Base-by-base conservation (phyloP, 108 stramenopile genomes). In the Stephanodiscus minutulus region DNA sequence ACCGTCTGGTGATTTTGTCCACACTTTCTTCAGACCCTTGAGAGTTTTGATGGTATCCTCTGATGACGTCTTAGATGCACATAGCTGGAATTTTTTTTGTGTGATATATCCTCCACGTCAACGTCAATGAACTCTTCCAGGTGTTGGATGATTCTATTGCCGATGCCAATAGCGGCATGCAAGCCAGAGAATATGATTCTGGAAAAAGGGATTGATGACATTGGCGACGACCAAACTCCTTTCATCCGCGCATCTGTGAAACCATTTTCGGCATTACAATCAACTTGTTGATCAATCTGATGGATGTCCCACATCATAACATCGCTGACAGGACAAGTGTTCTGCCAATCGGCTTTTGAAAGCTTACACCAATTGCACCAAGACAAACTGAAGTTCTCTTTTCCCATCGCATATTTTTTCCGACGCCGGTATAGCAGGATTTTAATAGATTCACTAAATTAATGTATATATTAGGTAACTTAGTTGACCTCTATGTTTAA, bases 291-390 rank as follows among this genome's bases (percentile, higher is more conserved):
- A 2, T 56, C 11, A 28, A 28, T 31, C 28, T 31, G 8, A 56
- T 28, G 15, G 15, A 56, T 29, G 28, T 56, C 55, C 55, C 24
- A 56, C 7, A 56, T 2, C 55, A 56, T 28, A 17, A 6, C 55
- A 13, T 5, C 10, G 24, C 28, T 29, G 15, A 56, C 27, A 25
- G 3, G 24, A 29, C 27, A 25, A 13, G 27, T 24, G 15, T 56
- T 17, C 55, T 56, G 55, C 55, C 55, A 56, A 5, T 29, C 28
- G 24, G 24, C 27, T 29, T 29, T 56, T 17, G 24, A 17, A 25
- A 56, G 24, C 28, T 15, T 28, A 28, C 55, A 56, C 55, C 55
- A 56, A 29, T 31, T 56, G 27, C 55, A 31, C 55, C 55, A 56
- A 28, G 24, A 17, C 8, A 8, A 17, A 3, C 27, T 29, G 28